phyloP scores from a whole-genome alignment of 2,329 filamentous ascomycete species.

The Zalaria obscura region DNA sequence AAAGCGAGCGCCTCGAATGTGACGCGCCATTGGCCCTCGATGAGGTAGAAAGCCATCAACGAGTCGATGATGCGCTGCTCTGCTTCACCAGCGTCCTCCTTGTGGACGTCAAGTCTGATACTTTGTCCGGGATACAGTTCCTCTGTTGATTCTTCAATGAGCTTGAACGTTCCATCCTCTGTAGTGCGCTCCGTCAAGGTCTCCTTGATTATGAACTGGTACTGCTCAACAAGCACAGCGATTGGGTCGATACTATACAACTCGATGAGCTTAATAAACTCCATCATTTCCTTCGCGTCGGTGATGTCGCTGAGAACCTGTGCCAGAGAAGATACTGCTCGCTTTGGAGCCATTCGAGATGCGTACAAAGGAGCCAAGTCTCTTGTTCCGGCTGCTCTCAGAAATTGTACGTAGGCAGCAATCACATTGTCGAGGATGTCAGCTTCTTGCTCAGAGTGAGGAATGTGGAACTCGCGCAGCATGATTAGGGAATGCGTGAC shows the following conservation, averaged over 20 bases:
- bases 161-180: slow-evolving; percentile 15
- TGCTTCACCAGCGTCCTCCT: slow-evolving; percentile 38
- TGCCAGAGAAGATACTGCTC: slow-evolving; percentile 58
- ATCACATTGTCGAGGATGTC: slow-evolving; percentile 48
- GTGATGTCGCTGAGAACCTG: slow-evolving; percentile 62
- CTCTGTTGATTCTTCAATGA: slow-evolving; percentile 38
- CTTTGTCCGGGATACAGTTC: slow-evolving; percentile 41
- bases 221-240: slow-evolving; percentile 59
- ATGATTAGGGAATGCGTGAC: slow-evolving; percentile 46
- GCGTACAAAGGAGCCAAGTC: slow-evolving; percentile 81
- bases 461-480: slow-evolving; percentile 36
- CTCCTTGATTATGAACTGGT: slow-evolving; percentile 18
- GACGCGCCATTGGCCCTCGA: slow-evolving; percentile 57
- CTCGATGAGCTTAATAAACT: slow-evolving; percentile 60
- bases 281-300: slow-evolving; percentile 48
- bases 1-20: slow-evolving; percentile 55
- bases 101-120: slow-evolving; percentile 57
- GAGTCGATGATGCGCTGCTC: slow-evolving; percentile 65
- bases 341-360: slow-evolving; percentile 53
- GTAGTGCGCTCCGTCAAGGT: slow-evolving; percentile 5
- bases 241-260: slow-evolving; percentile 59
- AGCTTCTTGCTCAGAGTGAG: slow-evolving; percentile 12
- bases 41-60: slow-evolving; percentile 70
- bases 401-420: slow-evolving; percentile 65
- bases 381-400: slow-evolving; percentile 58